Base-by-base conservation (phyloP, 2,329 filamentous ascomycete genomes). In the Paraphaeosphaeria minitans region DNA sequence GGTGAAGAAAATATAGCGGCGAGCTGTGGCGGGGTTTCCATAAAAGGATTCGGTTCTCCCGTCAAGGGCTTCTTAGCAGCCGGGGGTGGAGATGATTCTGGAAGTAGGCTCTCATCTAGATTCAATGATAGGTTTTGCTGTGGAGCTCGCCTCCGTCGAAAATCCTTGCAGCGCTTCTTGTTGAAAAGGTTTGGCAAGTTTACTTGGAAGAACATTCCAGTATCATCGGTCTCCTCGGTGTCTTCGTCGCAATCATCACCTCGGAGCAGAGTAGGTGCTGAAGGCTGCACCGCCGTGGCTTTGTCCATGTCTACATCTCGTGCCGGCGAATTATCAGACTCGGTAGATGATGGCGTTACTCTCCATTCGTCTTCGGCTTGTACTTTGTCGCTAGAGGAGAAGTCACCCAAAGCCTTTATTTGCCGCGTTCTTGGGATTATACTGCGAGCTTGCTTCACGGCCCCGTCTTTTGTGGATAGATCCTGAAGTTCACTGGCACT, bases 401-500 rank as follows among this genome's bases (percentile, higher is more conserved):
- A 77, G 50, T 79, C 68, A 50, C 64, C 74, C 5, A 70, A 73
- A 37, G 70, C 78, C 21, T 67, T 76, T n/a, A 76, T 71, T 43
- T 79, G 76, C 75, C 79, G 79, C 3, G 78, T 79, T 16, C 73
- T 70, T 37, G 78, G 75, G 29, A 79, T 69, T 57, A 80, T 80
- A 16, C 74, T 65, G 31, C 79, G 74, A 21, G 71, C 65, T 56
- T 78, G 75, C 41, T 69, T 74, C 43, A 63, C 56, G 9, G 58
- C 56, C 5, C 64, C 63, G 47, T 75, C 68, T 21, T 73, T 71
- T 9, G 65, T 63, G 42, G 78, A 75, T 14, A 77, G 56, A 43
- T 78, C 77, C 35, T 74, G 66, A 5, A 70, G n/a, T 22, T 69
- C 60, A 13, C 68, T 59, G 42, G 60, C 35, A 29, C 63, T 60